Evolutionary conservation across 1,139 yeast species (phyloP).

Genomic region (Pichia sp.): DNA sequence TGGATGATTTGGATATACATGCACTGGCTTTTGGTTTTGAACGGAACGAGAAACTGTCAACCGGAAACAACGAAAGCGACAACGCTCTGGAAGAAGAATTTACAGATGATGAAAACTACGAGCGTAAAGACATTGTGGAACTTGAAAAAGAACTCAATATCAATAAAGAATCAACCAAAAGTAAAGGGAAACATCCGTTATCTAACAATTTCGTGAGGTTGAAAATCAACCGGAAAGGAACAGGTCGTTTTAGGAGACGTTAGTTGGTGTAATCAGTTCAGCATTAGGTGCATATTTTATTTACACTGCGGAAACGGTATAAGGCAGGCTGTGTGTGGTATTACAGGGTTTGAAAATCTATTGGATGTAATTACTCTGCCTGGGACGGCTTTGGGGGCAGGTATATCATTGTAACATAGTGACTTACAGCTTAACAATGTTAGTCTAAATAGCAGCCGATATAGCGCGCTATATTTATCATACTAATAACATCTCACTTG

Average conservation of each 20-base stretch:
- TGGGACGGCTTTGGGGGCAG: too few species aligned
- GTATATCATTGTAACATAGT: too few species aligned
- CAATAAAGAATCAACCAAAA: constrained; percentile 4
- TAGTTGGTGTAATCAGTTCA: background rate
- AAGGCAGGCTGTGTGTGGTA: too few species aligned
- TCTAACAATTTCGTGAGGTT: constrained; percentile 27
- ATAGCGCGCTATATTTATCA: too few species aligned
- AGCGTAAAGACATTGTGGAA: constrained; percentile 14
- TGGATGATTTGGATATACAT: constrained; percentile 34
- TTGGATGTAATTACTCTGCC: too few species aligned
- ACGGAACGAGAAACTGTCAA: background rate
- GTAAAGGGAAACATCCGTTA: constrained; percentile 21
- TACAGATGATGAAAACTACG: constrained; percentile 21
- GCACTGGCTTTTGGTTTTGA: constrained; percentile 29
- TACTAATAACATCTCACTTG: too few species aligned
- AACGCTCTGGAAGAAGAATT: background rate
- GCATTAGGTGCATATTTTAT: too few species aligned
- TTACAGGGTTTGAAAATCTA: too few species aligned
- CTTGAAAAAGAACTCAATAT: constrained; percentile 6
- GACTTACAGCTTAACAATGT: too few species aligned
- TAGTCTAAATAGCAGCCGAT: too few species aligned
- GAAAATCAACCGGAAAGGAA: constrained; percentile 22
- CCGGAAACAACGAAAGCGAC: constrained; percentile 5
- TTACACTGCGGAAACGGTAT: too few species aligned
- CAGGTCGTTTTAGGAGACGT: constrained; percentile 7